These are phyloP conservation scores for Aspergillus sp. DNA, from an alignment of 2,329 filamentous ascomycete species.

Conservation along the genomic window DNA sequence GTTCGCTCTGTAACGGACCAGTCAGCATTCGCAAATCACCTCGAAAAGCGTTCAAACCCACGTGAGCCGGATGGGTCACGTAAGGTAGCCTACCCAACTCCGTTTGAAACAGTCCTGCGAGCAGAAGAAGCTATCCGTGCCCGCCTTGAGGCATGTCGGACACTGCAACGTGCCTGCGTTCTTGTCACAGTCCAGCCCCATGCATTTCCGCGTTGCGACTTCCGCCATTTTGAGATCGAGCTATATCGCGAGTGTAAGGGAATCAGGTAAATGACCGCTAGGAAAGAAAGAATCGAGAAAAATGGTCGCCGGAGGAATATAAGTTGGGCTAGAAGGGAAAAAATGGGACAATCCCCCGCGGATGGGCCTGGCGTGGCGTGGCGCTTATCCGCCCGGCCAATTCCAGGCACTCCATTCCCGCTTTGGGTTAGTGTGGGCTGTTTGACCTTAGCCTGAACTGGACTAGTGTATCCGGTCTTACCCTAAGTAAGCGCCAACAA, in stretches of 20 bases:
- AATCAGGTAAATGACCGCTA: background rate
- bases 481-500: background rate
- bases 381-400: conserved; percentile 6
- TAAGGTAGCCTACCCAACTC: conserved; percentile 76
- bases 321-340: conserved; percentile 9
- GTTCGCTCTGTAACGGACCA: conserved; percentile 61
- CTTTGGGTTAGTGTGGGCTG: background rate
- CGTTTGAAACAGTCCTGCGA: conserved; percentile 98
- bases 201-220: conserved; percentile 57
- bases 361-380: background rate
- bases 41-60: conserved; percentile 8
- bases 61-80: conserved; percentile 28
- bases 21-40: conserved; percentile 14
- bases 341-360: conserved; percentile 15
- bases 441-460: background rate
- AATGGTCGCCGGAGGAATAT: background rate
- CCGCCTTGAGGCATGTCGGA: conserved; percentile 89
- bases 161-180: conserved; percentile 86
- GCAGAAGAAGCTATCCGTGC: conserved; percentile 92
- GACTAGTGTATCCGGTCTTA: background rate
- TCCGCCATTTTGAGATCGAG: conserved; percentile 29
- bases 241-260: background rate
- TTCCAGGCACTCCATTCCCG: background rate
- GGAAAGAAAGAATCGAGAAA: background rate
- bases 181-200: conserved; percentile 81